Conservation (phyloP, 31 red algal genomes). For the Porphyra umbilicalis region DNA sequence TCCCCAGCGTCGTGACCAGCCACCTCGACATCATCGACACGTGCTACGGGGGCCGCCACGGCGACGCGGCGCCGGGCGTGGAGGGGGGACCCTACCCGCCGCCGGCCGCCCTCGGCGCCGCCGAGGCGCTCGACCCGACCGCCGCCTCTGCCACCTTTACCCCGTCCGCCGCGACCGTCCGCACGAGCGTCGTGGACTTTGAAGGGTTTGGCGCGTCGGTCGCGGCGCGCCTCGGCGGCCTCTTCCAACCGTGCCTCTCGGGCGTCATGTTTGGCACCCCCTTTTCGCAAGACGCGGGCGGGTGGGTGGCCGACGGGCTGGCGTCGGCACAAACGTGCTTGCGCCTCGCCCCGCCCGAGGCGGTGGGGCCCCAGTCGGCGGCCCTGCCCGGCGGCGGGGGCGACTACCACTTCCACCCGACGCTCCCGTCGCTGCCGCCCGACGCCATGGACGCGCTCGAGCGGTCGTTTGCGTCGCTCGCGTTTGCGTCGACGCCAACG, state of each 20-base stretch:
- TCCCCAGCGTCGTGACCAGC: neutral
- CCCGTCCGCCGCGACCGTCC: neutral
- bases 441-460: neutral
- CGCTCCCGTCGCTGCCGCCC: neutral
- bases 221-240: neutral
- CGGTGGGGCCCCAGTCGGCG: neutral
- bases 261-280: neutral
- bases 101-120: neutral
- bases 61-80: neutral
- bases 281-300: neutral
- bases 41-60: neutral
- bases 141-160: neutral
- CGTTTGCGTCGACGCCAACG: neutral
- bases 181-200: neutral
- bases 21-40: neutral
- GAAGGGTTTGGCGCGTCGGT: neutral
- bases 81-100: neutral
- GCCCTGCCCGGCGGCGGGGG: neutral
- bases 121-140: neutral
- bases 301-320: neutral
- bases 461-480: neutral
- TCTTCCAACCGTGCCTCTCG: neutral
- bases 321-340: neutral
- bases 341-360: neutral
- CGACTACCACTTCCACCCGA: neutral